These are phyloP conservation scores for Erysimum cheiranthoides DNA, from an alignment of 345 rosid genomes.

Conservation along the genomic window DNA sequence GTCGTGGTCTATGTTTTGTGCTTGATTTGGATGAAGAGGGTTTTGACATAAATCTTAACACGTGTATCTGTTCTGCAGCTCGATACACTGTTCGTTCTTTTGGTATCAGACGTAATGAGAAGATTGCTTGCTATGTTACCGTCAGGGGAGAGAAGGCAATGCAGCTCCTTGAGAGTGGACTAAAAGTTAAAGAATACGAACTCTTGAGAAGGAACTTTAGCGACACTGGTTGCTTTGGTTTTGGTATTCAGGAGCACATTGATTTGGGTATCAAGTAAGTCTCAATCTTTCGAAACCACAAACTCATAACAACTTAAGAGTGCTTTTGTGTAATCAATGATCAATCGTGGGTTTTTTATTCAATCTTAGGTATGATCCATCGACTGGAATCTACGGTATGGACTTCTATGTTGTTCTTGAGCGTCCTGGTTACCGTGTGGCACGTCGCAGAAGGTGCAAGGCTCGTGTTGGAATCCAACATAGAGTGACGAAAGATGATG, in stretches of 20 bases:
- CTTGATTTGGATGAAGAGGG: neutral
- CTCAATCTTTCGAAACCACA: neutral
- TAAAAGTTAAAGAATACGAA: conserved; percentile 94
- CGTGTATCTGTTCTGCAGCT: conserved; percentile 53
- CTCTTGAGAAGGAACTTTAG: conserved; percentile 92
- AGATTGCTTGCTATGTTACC: conserved; percentile 94
- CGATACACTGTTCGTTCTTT: conserved; percentile 96
- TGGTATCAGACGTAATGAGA: conserved; percentile 94
- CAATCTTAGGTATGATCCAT: conserved; percentile 58
- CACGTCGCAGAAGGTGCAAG: conserved; percentile 64
- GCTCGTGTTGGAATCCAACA: conserved; percentile 66
- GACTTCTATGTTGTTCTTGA: conserved; percentile 66
- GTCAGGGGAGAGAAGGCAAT: conserved; percentile 98
- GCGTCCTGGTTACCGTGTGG: conserved; percentile 66
- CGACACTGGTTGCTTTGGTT: conserved; percentile 98
- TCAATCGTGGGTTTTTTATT: neutral
- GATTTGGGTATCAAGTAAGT: conserved; percentile 95
- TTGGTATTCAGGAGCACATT: conserved; percentile 94
- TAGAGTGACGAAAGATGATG: conserved; percentile 63
- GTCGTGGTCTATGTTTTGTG: neutral
- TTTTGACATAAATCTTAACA: neutral
- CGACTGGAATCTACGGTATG: conserved; percentile 66
- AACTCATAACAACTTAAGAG: no score
- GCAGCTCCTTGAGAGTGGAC: conserved; percentile 91
- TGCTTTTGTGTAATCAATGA: neutral